A percentile compares a stretch with the other conserved stretches of the same genome.
These are phyloP conservation scores for Leptomonas pyrrhocoris DNA, from an alignment of 208 protist genomes.

Conservation along the genomic window DNA sequence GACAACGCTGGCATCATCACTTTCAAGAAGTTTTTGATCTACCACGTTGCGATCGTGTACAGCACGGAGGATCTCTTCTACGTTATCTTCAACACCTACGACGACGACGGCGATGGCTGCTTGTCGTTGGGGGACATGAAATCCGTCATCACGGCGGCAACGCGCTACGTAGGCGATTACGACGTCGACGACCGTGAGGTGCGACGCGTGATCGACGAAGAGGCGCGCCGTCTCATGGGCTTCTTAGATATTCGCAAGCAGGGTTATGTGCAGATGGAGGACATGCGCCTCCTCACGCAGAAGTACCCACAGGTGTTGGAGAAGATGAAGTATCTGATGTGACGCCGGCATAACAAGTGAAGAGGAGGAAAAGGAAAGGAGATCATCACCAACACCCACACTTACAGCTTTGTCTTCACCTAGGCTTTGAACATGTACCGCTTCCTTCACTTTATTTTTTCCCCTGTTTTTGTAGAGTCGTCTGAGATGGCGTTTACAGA, in stretches of 20 bases:
- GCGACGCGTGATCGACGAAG: constrained; percentile 73
- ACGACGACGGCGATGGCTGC: constrained; percentile 91
- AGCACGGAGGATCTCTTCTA: constrained; percentile 89
- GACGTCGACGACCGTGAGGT: constrained; percentile 82
- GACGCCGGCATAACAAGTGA: not conserved
- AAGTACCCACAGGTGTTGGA: constrained; percentile 89
- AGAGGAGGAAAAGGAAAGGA: not conserved
- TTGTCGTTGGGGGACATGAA: constrained; percentile 86
- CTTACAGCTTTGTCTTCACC: no score
- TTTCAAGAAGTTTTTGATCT: constrained; percentile 90
- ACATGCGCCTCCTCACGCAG: constrained; percentile 80
- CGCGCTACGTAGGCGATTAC: constrained; percentile 88
- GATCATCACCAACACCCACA: no score
- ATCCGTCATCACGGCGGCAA: constrained; percentile 88
- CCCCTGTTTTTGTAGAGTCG: no score
- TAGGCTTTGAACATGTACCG: not conserved
- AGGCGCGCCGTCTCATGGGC: constrained; percentile 78
- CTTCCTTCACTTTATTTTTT: no score
- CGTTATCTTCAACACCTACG: constrained; percentile 93
- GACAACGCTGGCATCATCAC: constrained; percentile 88
- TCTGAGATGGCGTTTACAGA: no score
- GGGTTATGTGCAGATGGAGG: constrained; percentile 69
- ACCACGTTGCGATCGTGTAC: constrained; percentile 88
- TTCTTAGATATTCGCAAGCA: constrained; percentile 87
- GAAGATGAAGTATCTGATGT: constrained; percentile 91